Base-by-base conservation (phyloP, 306 rosid genomes). In the Bauhinia variegata region DNA sequence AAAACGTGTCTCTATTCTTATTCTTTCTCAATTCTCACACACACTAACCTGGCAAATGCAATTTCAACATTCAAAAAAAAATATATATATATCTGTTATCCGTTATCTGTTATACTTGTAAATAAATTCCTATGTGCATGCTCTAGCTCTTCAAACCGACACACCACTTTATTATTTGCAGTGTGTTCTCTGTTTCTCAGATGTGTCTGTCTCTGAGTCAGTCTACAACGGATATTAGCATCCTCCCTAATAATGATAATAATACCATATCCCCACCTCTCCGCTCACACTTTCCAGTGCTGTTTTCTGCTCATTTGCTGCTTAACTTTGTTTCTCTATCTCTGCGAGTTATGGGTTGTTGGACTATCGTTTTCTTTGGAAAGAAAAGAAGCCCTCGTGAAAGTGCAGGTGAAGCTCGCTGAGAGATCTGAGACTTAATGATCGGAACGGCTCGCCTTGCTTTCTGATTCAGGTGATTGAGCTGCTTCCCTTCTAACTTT, bases 391-490 rank as follows among this genome's bases (percentile, higher is more conserved):
- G n/a, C n/a, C 44, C 90, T 80, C 86, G 89, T 88, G 97, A 85
- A 85, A 78, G n/a, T 79, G 83, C 99, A 93, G 83, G 97, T 75
- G 91, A 88, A 85, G 75, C 81, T 86, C 55, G 86, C 71, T 65
- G 52, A 66, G 84, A 80, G 99, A 93, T 93, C 98, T 80, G 85
- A 60, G 23, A 38, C 60, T 87, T 80, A 72, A 87, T 85, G 79
- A 59, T 71, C 72, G 58, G 79, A 89, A 74, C 80, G 78, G 84
- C 70, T 75, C 59, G 34, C 71, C 75, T 57, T 59, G 70, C 66
- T 78, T 70, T 75, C 87, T 86, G 76, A 75, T 86, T 88, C 95
- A 85, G 95, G 90, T 85, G 86, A 84, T 81, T 82, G 54, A 16
- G 59, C 55, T 87, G 74, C n/a, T 69, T 72, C 55, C 72, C 68